Base-by-base conservation (phyloP, 495 filamentous ascomycete species). In the Talaromyces wortmannii region DNA sequence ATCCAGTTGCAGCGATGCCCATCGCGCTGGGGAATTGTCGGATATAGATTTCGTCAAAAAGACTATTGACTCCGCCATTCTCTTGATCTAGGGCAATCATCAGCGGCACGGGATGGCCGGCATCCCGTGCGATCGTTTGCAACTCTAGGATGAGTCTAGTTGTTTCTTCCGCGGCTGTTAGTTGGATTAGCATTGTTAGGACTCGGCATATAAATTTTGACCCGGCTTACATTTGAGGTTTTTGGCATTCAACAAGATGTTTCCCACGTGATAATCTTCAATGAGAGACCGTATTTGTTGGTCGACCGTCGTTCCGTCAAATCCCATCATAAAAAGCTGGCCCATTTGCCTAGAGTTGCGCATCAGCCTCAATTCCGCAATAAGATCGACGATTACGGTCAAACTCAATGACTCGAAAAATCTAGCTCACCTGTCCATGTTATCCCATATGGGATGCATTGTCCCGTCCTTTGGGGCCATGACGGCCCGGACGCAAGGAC, bases 271-370 rank as follows among this genome's bases (percentile, higher is more conserved):
- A 61, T 95, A 88, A 57, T 92, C 79, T 64, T 90, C 83, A 61
- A 96, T 95, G 57, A 96, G 81, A 40, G 82, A 82, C 61, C 84
- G 84, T 61, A 96, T 94, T 70, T 91, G 88, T 48, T 87, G 86
- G 29, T 87, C 94, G 55, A 95, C 86, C 61, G 88, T 81, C 46
- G 90, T 92, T 55, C 90, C 90, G 78, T 96, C 90, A 76, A 91
- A 96, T 67, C 90, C 91, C 89, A 95, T 92, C 80, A 95, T 92
- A 72, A 95, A 85, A 70, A 95, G 83, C 78, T 95, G 90, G 53
- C 91, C 91, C 78, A 92, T 88, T 63, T 76, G 73, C 66, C 75
- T 78, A 57, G 60, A 57, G 40, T 57, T 23, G 32, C 48, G 50
- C 50, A 40, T 42, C 23, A 23, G 23, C 23, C 23, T 23, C 2